phyloP scores from a whole-genome alignment of 768 basidiomycete species.

The Tulasnella sp. region DNA sequence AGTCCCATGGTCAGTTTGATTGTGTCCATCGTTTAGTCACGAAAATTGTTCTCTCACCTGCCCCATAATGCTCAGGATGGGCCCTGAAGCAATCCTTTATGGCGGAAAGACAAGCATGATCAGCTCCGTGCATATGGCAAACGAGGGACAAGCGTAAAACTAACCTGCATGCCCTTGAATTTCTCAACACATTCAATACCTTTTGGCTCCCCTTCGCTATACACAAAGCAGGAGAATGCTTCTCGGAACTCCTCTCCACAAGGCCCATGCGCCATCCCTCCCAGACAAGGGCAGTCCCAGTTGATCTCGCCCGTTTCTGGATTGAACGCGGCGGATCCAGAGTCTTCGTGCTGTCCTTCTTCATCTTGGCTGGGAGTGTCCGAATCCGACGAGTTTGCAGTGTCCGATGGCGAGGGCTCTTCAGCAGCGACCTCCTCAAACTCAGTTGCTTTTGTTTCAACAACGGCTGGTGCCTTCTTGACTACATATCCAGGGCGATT shows the following conservation, averaged over 20 bases:
- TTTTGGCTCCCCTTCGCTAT: slow-evolving; percentile 90
- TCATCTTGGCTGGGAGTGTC: background rate
- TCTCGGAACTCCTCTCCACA: slow-evolving; percentile 88
- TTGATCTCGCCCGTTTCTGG: slow-evolving; percentile 98
- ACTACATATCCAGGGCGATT: no score
- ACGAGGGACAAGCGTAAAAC: no score
- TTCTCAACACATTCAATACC: slow-evolving; percentile 96
- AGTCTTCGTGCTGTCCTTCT: slow-evolving; percentile 10
- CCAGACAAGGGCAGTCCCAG: slow-evolving; percentile 99
- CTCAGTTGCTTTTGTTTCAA: slow-evolving; percentile 2
- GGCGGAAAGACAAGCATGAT: no score
- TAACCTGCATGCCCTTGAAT: slow-evolving; percentile 84
- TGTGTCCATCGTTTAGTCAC: no score
- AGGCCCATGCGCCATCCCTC: slow-evolving; percentile 96
- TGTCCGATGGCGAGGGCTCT: background rate
- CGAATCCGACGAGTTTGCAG: background rate
- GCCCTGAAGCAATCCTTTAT: slow-evolving; percentile 72
- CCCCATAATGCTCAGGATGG: slow-evolving; percentile 91
- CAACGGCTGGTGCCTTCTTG: background rate
- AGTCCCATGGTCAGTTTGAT: background rate
- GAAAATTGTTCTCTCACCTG: slow-evolving; percentile 41
- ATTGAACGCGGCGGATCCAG: slow-evolving; percentile 59
- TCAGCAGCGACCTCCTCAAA: slow-evolving; percentile 1
- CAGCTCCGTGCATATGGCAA: no score
- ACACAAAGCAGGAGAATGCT: slow-evolving; percentile 95